Base-by-base conservation (phyloP, 2,329 filamentous ascomycete genomes). In the Rhytidhysteron rufulum region DNA sequence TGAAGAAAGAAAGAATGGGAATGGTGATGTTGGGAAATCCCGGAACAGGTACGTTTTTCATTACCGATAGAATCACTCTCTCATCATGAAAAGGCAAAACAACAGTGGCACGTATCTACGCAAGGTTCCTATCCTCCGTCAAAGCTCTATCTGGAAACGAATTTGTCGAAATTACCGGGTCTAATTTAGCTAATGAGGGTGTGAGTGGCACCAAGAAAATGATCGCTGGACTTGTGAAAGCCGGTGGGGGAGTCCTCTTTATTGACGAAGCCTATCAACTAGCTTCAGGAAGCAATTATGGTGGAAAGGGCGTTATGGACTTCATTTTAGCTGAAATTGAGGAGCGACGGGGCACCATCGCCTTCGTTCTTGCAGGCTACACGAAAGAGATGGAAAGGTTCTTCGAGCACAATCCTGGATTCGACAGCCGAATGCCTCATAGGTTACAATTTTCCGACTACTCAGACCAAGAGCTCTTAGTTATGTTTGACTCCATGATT, bases 181-280 rank as follows among this genome's bases (percentile, higher is more conserved):
- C 83, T 0, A 71, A 71, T 13, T 68, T 88, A 0, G 77, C 82
- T 0, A 75, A 75, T 35, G 67, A 72, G 0, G 83, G 82, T 0
- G 73, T 85, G 0, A 32, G 62, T 0, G 78, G 71, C 0, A 77
- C 72, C 43, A 70, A 83, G 47, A 72, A 73, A 16, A 55, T 78
- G 0, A 56, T 85, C 4, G 68, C 80, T 3, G 44, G 66, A 0
- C 66, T 88, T 1, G 54, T 77, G 7, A 69, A 78, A 13, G 43
- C 61, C 0, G 78, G 75, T 0, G 83, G 83, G 0, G 84, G 85
- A 0, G 79, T 79, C 0, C 43, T 86, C 0, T 88, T 88, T 49
- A 80, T 88, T 11, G 85, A 88, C 42, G 84, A 88, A 54, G 83
- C 84, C 0, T 87, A 88, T 50, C 84, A 88, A 48, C 68, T 88